A percentile compares a stretch with the other conserved stretches of the same genome.
Conservation (phyloP, 208 protist species). For the Willaertia magna region DNA sequence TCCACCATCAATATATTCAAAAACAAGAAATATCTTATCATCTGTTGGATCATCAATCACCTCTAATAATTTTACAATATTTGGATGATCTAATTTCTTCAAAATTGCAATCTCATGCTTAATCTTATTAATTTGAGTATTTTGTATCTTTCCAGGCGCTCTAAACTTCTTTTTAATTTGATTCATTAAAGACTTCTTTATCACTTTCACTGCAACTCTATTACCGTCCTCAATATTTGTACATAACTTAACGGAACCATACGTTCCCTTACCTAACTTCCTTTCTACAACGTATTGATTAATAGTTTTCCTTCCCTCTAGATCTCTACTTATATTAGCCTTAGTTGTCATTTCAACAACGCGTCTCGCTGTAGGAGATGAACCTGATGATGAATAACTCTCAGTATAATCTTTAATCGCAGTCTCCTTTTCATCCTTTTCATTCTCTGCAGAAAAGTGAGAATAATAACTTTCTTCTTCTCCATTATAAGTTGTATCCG, state of each 20-base stretch:
- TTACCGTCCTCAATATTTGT: not conserved
- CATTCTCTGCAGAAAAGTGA: too few species aligned
- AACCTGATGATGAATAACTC: too few species aligned
- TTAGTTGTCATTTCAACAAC: constrained; percentile 11
- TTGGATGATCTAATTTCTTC: constrained; percentile 82
- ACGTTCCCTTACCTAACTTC: constrained; percentile 53
- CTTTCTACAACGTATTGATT: constrained; percentile 70
- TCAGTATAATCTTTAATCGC: too few species aligned
- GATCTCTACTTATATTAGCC: constrained; percentile 1
- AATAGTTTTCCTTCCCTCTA: constrained; percentile 58
- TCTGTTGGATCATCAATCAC: constrained; percentile 81
- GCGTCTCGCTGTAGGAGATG: not conserved
- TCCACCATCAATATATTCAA: constrained; percentile 67
- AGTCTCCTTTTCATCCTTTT: too few species aligned
- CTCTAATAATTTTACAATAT: constrained; percentile 81
- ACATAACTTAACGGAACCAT: constrained; percentile 62
- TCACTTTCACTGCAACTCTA: constrained; percentile 38
- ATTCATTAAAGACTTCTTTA: constrained; percentile 26
- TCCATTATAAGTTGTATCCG: too few species aligned
- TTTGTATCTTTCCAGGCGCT: not conserved
- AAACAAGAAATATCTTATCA: constrained; percentile 70
- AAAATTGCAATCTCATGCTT: constrained; percentile 78
- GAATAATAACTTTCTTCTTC: too few species aligned
- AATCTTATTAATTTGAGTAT: constrained; percentile 22
- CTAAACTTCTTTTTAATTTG: not conserved